These are phyloP conservation scores for Pythium apleroticum DNA, from an alignment of 352 stramenopile species.

Conservation along the genomic window DNA sequence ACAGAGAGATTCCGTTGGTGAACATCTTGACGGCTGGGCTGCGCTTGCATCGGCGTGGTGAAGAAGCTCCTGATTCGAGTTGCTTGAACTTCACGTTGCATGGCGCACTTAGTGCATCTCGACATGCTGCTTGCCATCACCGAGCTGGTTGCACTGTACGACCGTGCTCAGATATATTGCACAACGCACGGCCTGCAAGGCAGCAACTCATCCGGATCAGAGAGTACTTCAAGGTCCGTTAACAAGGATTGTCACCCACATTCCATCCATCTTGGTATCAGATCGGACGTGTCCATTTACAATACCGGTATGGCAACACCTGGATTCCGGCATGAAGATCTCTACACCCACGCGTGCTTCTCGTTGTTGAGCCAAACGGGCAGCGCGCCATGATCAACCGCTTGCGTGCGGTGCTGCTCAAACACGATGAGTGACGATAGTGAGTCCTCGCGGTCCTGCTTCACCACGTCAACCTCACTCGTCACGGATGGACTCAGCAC, in stretches of 20 bases:
- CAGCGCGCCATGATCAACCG: background rate
- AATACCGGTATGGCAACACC: background rate
- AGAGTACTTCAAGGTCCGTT: background rate
- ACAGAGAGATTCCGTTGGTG: background rate
- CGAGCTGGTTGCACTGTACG: background rate
- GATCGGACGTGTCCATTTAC: background rate
- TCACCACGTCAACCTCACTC: background rate
- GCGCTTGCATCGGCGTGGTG: background rate
- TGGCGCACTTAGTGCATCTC: background rate
- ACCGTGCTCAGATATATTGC: background rate
- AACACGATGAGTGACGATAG: slow-evolving; percentile 64
- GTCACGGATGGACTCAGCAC: background rate
- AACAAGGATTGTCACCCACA: background rate
- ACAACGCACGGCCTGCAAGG: background rate
- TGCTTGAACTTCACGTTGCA: background rate
- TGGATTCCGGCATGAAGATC: background rate
- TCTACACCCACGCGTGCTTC: background rate
- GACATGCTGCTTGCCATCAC: background rate
- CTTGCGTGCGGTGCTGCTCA: slow-evolving; percentile 2
- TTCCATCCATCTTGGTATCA: background rate
- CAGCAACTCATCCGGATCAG: background rate
- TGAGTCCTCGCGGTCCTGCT: slow-evolving; percentile 40
- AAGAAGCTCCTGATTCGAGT: background rate
- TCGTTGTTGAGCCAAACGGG: background rate
- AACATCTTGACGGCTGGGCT: background rate